Evolutionary conservation across 306 rosid genomes (phyloP).

Genomic region (Calophaca sinica): DNA sequence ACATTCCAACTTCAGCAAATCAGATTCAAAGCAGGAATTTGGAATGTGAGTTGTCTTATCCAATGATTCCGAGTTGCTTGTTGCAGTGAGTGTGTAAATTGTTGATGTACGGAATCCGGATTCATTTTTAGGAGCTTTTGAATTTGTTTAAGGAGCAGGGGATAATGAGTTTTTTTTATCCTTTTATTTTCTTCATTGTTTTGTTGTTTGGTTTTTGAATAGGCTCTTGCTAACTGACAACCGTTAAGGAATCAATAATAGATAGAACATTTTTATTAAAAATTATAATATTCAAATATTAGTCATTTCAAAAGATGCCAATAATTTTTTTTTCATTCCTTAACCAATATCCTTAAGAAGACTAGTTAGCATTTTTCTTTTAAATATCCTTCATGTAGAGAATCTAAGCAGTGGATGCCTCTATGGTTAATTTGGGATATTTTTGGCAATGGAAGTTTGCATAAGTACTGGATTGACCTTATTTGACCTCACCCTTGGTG

Average conservation of each 20-base stretch:
- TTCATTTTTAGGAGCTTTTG: not conserved
- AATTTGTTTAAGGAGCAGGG: slow-evolving; percentile 1
- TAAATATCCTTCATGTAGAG: not conserved
- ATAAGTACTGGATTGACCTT: slow-evolving; percentile 12
- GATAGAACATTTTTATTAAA: too few relatives aligned
- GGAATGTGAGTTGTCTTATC: too few relatives aligned
- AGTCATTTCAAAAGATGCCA: too few relatives aligned
- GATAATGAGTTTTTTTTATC: slow-evolving; percentile 14
- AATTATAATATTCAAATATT: too few relatives aligned
- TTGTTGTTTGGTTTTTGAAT: not conserved
- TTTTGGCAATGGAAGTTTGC: slow-evolving; percentile 14
- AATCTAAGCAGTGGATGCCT: not conserved
- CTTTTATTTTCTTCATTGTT: not conserved
- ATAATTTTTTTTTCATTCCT: too few relatives aligned
- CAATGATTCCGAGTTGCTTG: too few relatives aligned
- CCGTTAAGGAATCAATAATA: too few relatives aligned
- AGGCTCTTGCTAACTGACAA: not conserved
- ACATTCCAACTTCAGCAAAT: too few relatives aligned
- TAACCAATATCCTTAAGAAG: not conserved
- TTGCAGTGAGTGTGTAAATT: too few relatives aligned
- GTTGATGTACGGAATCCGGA: too few relatives aligned
- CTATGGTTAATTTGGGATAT: not conserved
- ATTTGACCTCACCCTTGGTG: slow-evolving; percentile 1
- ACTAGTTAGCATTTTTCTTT: not conserved
- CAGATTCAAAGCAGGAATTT: too few relatives aligned